phyloP scores from a whole-genome alignment of 169 alveolate genomes.

The Plasmodium coatneyi region DNA sequence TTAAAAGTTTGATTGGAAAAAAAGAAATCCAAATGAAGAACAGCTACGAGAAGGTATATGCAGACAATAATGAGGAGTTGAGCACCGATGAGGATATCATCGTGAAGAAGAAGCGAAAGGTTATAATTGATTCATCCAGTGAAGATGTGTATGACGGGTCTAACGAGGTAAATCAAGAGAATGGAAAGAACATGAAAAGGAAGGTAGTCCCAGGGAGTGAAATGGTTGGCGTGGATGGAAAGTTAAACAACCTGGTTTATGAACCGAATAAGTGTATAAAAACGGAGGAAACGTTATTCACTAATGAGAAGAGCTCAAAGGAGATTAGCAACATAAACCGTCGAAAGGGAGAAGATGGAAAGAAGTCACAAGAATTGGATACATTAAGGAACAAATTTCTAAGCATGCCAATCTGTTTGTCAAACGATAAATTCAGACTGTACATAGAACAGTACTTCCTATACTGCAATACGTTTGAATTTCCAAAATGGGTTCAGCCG shows the following conservation, averaged over 20 bases:
- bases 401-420: constrained; percentile 32
- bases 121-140: constrained; percentile 17
- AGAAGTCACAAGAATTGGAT: constrained; percentile 69
- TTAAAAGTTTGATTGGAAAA: neutral
- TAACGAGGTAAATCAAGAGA: neutral
- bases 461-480: constrained; percentile 79
- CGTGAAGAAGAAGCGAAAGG: constrained; percentile 40
- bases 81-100: constrained; percentile 63
- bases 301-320: neutral
- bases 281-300: constrained; percentile 23
- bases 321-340: constrained; percentile 20
- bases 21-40: neutral
- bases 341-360: constrained; percentile 44
- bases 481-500: constrained; percentile 87
- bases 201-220: neutral
- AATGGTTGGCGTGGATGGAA: constrained; percentile 34
- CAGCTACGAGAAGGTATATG: neutral
- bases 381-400: constrained; percentile 23
- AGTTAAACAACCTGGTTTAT: constrained; percentile 22
- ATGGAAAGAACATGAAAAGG: neutral
- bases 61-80: constrained; percentile 16
- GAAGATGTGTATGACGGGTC: constrained; percentile 5
- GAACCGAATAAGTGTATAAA: constrained; percentile 4
- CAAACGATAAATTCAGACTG: constrained; percentile 74
- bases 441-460: constrained; percentile 82